Evolutionary conservation across 805 yeast species (phyloP).

Genomic region (Cyberlindnera galapagoensis): DNA sequence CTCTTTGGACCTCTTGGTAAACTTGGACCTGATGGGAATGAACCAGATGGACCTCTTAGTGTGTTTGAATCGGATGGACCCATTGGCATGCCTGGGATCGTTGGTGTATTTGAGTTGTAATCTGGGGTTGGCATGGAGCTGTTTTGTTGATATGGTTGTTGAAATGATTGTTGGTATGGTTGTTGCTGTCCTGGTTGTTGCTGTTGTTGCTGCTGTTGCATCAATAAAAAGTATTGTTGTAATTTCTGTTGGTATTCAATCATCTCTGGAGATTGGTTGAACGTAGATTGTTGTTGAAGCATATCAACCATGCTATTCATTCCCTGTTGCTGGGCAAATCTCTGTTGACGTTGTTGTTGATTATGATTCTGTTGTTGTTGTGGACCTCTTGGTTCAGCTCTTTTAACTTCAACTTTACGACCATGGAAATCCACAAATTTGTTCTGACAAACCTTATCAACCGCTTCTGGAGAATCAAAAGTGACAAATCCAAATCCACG

Average conservation of each 20-base stretch:
- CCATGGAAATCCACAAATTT: conserved; percentile 82
- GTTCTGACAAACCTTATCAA: conserved; percentile 78
- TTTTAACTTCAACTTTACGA: conserved; percentile 74
- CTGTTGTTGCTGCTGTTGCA: conserved; percentile 34
- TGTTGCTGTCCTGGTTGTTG: neutral
- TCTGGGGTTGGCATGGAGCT: too few relatives aligned
- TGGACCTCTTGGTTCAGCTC: conserved; percentile 78
- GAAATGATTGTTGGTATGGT: too few relatives aligned
- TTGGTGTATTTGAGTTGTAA: too few relatives aligned
- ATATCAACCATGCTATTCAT: conserved; percentile 7
- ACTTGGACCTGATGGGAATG: too few relatives aligned
- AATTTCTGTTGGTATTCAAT: conserved; percentile 53
- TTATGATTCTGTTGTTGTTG: conserved; percentile 38
- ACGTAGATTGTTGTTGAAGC: conserved; percentile 12
- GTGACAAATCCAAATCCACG: conserved; percentile 97
- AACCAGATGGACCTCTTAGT: too few relatives aligned
- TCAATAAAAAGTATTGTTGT: conserved; percentile 59
- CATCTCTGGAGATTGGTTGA: conserved; percentile 5
- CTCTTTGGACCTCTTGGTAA: too few relatives aligned
- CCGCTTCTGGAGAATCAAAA: conserved; percentile 90
- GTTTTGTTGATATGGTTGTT: too few relatives aligned
- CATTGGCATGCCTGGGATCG: too few relatives aligned
- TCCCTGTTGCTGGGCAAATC: conserved; percentile 20
- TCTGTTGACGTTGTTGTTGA: conserved; percentile 24
- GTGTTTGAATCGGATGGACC: too few relatives aligned